Base-by-base conservation (phyloP, 208 protist species). In the Acanthamoeba triangularis region DNA sequence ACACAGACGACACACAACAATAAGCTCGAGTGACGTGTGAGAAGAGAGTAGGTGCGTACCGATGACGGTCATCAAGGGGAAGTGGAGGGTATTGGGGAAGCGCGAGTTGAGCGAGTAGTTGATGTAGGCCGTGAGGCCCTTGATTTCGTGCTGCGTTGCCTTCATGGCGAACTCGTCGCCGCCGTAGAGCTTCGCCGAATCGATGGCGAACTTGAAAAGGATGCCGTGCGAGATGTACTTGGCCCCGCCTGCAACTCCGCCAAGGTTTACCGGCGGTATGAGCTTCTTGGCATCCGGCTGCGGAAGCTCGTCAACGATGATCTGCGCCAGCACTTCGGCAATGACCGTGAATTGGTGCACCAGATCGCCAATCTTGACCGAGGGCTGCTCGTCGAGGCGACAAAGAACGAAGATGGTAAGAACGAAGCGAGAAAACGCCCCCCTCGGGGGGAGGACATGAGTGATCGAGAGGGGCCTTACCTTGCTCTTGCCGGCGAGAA, bases 191-290 rank as follows among this genome's bases (percentile, higher is more conserved):
- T 56, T 5, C 23, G 16, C 20, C 23, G 25, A 56, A 20, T 88
- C 52, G 28, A 82, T 74, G 47, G 59, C 88, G 47, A 93, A 93
- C 72, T 93, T 93, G 35, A 93, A 93, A 8, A 93, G 41, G 20
- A 93, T 93, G 59, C 61, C 61, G 67, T 93, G 88, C 44, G 88
- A 93, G 37, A 93, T 13, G 47, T 93, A 93, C 61, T 93, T 93
- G 20, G 23, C 59, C 30, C 88, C 88, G 37, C 88, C 88, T 13
- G 88, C 88, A 4, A 93, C 35, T n/a, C 88, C 88, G 23, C 88
- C 88, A 28, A 93, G 37, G n/a, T 93, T 25, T 13, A 41, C 37
- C 6, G 88, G 61, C 35, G 88, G 88, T 25, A 93, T 78, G 88
- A 76, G 54, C 47, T 93, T 93, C 67, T 93, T 93, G 4, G 20